These are phyloP conservation scores for Penicillium occitanis DNA, from an alignment of 2,329 filamentous ascomycete genomes.

Conservation along the genomic window DNA sequence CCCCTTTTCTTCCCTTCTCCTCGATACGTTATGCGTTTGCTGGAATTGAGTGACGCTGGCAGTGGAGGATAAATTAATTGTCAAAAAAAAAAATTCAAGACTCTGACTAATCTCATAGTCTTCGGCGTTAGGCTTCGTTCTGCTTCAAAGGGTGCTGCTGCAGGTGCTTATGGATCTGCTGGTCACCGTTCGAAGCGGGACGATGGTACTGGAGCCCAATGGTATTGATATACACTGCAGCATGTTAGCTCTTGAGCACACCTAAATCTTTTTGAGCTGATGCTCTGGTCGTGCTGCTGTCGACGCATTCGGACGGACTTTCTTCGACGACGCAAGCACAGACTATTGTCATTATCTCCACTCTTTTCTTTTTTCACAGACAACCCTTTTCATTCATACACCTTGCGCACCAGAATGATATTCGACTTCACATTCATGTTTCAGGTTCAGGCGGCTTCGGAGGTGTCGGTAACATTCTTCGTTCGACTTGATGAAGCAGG, in stretches of 20 bases:
- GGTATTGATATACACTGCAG: slow-evolving; percentile 46
- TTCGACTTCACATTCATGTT: slow-evolving; percentile 25
- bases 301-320: slow-evolving; percentile 33
- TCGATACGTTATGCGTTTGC: slow-evolving; percentile 68
- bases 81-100: slow-evolving; percentile 61
- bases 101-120: slow-evolving; percentile 78
- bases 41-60: slow-evolving; percentile 71
- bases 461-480: background rate
- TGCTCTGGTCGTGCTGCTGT: slow-evolving; percentile 23
- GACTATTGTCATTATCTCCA: slow-evolving; percentile 36
- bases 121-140: slow-evolving; percentile 84
- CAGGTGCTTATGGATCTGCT: slow-evolving; percentile 47
- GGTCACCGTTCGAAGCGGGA: slow-evolving; percentile 55
- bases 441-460: slow-evolving; percentile 22
- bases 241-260: slow-evolving; percentile 29
- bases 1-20: slow-evolving; percentile 49
- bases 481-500: background rate
- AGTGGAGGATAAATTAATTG: slow-evolving; percentile 55
- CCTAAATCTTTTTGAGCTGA: slow-evolving; percentile 22
- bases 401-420: slow-evolving; percentile 28
- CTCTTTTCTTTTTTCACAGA: slow-evolving; percentile 24
- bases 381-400: slow-evolving; percentile 33
- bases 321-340: slow-evolving; percentile 32
- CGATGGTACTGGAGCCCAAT: slow-evolving; percentile 52
- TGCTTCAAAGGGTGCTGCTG: slow-evolving; percentile 69